These are phyloP conservation scores for Ricinus communis DNA, from an alignment of 345 rosid species.

Conservation along the genomic window DNA sequence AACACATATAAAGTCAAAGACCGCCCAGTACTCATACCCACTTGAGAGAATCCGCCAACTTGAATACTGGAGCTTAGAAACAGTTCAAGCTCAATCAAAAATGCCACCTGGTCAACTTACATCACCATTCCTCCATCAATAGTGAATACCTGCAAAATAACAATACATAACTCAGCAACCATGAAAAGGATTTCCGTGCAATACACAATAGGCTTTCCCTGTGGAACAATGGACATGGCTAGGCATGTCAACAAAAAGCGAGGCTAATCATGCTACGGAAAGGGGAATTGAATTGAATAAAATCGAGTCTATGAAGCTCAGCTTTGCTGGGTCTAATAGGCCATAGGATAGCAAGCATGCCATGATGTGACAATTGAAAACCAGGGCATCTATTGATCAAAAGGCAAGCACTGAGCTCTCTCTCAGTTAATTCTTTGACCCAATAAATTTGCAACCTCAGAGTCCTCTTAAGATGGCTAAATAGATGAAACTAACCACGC, in stretches of 20 bases:
- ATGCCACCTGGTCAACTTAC: slow-evolving; percentile 28
- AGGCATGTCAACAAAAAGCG: not conserved
- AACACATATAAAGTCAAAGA: slow-evolving; percentile 12
- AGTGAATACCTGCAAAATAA: slow-evolving; percentile 65
- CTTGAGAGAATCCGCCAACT: slow-evolving; percentile 2
- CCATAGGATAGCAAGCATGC: not conserved
- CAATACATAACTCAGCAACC: not conserved
- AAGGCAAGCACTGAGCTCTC: not conserved
- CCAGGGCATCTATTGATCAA: not conserved
- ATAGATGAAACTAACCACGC: not conserved
- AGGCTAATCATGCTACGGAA: not conserved
- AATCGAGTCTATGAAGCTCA: not conserved
- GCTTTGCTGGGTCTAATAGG: not conserved
- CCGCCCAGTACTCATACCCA: not conserved
- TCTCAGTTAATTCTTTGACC: not conserved
- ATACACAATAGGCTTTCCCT: not conserved
- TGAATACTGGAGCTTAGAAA: slow-evolving; percentile 8
- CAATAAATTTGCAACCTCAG: not conserved
- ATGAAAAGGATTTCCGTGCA: not conserved
- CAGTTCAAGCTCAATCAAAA: not conserved
- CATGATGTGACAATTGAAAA: not conserved
- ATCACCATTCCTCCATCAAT: slow-evolving; percentile 98
- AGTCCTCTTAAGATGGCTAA: not conserved
- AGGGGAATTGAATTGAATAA: not conserved
- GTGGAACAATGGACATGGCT: not conserved